phyloP scores from a whole-genome alignment of 2,329 filamentous ascomycete species.

The Chrysosporium queenslandicum region DNA sequence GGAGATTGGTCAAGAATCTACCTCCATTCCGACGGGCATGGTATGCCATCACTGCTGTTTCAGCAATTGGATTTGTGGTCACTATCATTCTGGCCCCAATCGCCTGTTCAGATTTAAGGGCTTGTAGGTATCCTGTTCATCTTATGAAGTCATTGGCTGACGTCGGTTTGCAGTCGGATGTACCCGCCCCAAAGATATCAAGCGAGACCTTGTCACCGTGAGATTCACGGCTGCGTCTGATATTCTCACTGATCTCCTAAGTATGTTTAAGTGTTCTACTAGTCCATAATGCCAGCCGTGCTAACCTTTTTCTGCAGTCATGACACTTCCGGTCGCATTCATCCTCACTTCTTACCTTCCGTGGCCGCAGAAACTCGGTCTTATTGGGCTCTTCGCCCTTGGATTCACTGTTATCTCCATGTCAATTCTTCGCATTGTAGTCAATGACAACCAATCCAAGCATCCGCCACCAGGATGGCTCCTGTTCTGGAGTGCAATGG shows the following conservation, averaged over 20 bases:
- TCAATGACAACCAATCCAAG: conserved; percentile 9
- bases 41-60: conserved; percentile 10
- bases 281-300: background rate
- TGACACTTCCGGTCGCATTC: conserved; percentile 13
- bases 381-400: conserved; percentile 14
- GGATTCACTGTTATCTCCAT: conserved; percentile 13
- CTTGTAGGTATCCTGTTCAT: conserved; percentile 5
- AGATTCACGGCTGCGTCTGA: conserved; percentile 11
- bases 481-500: conserved; percentile 15
- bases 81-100: conserved; percentile 4
- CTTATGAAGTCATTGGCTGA: background rate
- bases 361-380: conserved; percentile 11
- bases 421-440: conserved; percentile 14
- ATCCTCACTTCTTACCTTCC: conserved; percentile 13
- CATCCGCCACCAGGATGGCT: conserved; percentile 14
- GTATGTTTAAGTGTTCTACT: conserved; percentile 2
- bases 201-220: conserved; percentile 10
- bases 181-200: conserved; percentile 1
- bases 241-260: conserved; percentile 13
- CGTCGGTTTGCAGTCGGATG: conserved; percentile 8
- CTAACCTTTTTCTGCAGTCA: conserved; percentile 2
- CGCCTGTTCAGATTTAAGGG: conserved; percentile 10
- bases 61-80: background rate
- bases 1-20: conserved; percentile 12
- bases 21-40: conserved; percentile 9